These are phyloP conservation scores for Paecilomyces dactylethromorphus DNA, from an alignment of 2,329 filamentous ascomycete genomes.

Conservation along the genomic window DNA sequence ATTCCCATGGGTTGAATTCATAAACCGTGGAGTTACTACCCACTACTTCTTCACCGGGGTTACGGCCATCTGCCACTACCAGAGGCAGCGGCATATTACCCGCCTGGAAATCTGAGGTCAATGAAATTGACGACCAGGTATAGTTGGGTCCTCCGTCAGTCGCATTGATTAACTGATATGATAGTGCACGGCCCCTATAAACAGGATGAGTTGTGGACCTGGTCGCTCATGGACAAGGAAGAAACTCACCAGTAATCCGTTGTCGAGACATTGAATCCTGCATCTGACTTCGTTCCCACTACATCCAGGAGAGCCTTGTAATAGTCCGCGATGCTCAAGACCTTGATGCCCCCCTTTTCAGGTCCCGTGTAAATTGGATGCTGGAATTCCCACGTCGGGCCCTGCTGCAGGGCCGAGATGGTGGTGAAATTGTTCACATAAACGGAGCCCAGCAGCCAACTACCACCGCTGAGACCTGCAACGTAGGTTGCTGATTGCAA, in stretches of 20 bases:
- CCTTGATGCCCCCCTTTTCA: constrained; percentile 34
- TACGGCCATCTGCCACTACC: constrained; percentile 62
- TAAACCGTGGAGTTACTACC: constrained; percentile 67
- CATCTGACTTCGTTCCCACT: constrained; percentile 56
- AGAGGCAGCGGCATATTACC: constrained; percentile 66
- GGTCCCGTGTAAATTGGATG: constrained; percentile 58
- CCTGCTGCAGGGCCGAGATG: constrained; percentile 48
- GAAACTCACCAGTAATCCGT: constrained; percentile 70
- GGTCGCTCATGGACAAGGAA: too few relatives aligned
- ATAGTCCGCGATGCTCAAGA: constrained; percentile 50
- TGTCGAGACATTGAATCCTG: constrained; percentile 62
- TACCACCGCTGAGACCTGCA: constrained; percentile 72
- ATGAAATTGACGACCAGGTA: constrained; percentile 74
- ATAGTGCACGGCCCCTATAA: constrained; percentile 65
- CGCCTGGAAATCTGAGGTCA: constrained; percentile 54
- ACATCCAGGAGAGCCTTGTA: constrained; percentile 53
- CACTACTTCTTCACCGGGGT: constrained; percentile 55
- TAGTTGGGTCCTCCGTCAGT: constrained; percentile 66
- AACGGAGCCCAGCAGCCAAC: constrained; percentile 78
- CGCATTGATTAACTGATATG: constrained; percentile 76
- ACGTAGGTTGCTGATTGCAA: constrained; percentile 77
- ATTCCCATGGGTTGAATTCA: constrained; percentile 74
- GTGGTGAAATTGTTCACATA: constrained; percentile 72
- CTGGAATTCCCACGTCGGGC: constrained; percentile 55
- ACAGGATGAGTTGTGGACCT: not conserved